Conservation (phyloP, 495 filamentous ascomycete species). For the Aspergillus campestris region DNA sequence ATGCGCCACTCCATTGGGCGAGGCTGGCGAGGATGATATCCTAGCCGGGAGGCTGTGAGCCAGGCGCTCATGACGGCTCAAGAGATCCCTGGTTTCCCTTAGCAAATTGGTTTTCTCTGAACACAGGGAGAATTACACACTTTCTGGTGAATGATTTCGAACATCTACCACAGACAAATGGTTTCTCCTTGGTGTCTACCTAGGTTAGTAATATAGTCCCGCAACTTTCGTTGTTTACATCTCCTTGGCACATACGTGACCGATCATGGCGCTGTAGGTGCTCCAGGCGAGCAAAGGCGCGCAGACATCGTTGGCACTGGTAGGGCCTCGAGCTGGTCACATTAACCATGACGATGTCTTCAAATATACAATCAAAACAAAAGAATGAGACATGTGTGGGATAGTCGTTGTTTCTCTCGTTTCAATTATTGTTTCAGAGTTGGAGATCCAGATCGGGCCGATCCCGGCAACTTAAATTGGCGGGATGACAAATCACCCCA, state of each 20-base stretch:
- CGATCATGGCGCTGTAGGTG: slow-evolving; percentile 39
- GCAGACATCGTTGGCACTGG: slow-evolving; percentile 30
- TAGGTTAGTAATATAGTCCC: slow-evolving; percentile 7
- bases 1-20: slow-evolving; percentile 15
- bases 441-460: too few relatives aligned
- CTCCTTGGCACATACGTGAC: slow-evolving; percentile 24
- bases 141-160: slow-evolving; percentile 36
- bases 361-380: too few relatives aligned
- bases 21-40: slow-evolving; percentile 12
- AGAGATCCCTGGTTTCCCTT: slow-evolving; percentile 19
- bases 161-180: slow-evolving; percentile 28
- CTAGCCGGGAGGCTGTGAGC: slow-evolving; percentile 17
- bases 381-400: too few relatives aligned
- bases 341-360: slow-evolving; percentile 10
- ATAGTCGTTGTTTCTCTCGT: too few relatives aligned
- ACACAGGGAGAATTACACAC: slow-evolving; percentile 11
- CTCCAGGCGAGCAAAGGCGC: slow-evolving; percentile 32
- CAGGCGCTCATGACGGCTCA: slow-evolving; percentile 31
- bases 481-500: too few relatives aligned
- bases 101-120: not conserved
- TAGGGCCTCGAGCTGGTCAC: slow-evolving; percentile 15
- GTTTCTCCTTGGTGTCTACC: slow-evolving; percentile 38
- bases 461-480: too few relatives aligned
- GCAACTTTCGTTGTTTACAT: not conserved
- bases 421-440: too few relatives aligned